phyloP scores from a whole-genome alignment of 345 rosid species.

The Bruguiera parviflora region DNA sequence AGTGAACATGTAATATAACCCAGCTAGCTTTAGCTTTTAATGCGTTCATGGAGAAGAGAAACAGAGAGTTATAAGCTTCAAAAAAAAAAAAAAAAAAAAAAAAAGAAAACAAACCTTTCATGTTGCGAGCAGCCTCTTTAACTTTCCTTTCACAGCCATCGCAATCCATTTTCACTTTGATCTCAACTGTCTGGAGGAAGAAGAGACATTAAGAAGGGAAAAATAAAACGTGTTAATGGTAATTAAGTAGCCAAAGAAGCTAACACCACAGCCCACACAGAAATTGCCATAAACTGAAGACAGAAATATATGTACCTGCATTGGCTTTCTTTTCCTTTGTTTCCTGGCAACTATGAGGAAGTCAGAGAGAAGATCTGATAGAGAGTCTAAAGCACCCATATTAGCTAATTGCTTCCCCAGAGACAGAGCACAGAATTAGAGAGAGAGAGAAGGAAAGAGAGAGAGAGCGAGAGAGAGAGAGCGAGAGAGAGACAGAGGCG shows the following conservation, averaged over 20 bases:
- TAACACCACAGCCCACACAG: not conserved
- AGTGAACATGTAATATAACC: too few species aligned
- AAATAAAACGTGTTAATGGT: not conserved
- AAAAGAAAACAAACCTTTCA: constrained; percentile 30
- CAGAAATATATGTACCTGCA: constrained; percentile 32
- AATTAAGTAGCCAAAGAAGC: not conserved
- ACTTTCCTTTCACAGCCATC: constrained; percentile 58
- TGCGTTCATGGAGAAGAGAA: not conserved
- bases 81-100: not conserved
- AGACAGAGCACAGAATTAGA: not conserved
- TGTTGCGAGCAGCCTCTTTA: constrained; percentile 36
- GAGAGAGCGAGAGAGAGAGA: not conserved
- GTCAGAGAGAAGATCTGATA: constrained; percentile 30
- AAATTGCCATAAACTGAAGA: not conserved
- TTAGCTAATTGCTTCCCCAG: not conserved
- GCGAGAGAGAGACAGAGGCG: not conserved
- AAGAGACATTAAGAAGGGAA: not conserved
- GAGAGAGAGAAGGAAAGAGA: not conserved
- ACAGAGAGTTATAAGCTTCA: not conserved
- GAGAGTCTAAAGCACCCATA: constrained; percentile 49
- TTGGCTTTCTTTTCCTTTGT: constrained; percentile 41
- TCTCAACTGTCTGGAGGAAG: constrained; percentile 45
- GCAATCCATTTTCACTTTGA: constrained; percentile 62
- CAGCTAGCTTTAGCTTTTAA: not conserved
- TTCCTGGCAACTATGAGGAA: constrained; percentile 25